A percentile compares a stretch with the other conserved stretches of the same genome.
Evolutionary conservation across 345 rosid genomes (phyloP).

Genomic region (Arabis alpina): DNA sequence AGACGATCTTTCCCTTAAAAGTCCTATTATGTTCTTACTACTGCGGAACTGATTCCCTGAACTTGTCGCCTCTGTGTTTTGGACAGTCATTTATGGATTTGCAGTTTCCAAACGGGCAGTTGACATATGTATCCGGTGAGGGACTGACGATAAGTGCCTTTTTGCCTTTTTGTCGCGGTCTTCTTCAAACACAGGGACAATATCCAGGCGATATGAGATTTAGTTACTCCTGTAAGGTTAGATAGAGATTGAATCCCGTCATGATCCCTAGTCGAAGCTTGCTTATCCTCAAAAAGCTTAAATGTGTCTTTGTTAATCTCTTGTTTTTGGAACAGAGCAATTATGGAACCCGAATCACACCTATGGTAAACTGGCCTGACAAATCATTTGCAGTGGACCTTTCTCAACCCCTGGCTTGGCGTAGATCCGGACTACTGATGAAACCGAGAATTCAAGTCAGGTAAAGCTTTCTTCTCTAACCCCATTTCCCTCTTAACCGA

Average conservation of each 20-base stretch:
- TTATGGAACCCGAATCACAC: slow-evolving; percentile 87
- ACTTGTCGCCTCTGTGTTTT: background rate
- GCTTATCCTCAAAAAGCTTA: slow-evolving; percentile 5
- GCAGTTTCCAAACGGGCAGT: slow-evolving; percentile 95
- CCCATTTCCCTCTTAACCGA: background rate
- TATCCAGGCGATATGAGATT: slow-evolving; percentile 98
- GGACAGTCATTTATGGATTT: slow-evolving; percentile 86
- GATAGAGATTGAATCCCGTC: background rate
- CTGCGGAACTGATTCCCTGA: slow-evolving; percentile 12
- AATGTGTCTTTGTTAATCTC: background rate
- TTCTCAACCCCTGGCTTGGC: slow-evolving; percentile 89
- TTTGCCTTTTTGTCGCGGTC: slow-evolving; percentile 79
- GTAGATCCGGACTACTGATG: slow-evolving; percentile 89
- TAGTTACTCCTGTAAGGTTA: slow-evolving; percentile 89
- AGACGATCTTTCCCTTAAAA: slow-evolving; percentile 31
- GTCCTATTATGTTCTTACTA: background rate
- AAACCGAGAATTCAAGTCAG: slow-evolving; percentile 82
- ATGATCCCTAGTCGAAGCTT: background rate
- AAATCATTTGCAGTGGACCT: slow-evolving; percentile 74
- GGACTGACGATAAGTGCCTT: slow-evolving; percentile 92
- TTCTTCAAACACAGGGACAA: slow-evolving; percentile 97
- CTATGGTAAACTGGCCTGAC: slow-evolving; percentile 91
- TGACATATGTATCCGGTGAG: slow-evolving; percentile 89
- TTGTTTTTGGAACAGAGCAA: slow-evolving; percentile 61
- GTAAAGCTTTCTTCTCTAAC: slow-evolving; percentile 44